Evolutionary conservation across 139 green algal genomes (phyloP).

Genomic region (Astrephomene gubernaculifera): DNA sequence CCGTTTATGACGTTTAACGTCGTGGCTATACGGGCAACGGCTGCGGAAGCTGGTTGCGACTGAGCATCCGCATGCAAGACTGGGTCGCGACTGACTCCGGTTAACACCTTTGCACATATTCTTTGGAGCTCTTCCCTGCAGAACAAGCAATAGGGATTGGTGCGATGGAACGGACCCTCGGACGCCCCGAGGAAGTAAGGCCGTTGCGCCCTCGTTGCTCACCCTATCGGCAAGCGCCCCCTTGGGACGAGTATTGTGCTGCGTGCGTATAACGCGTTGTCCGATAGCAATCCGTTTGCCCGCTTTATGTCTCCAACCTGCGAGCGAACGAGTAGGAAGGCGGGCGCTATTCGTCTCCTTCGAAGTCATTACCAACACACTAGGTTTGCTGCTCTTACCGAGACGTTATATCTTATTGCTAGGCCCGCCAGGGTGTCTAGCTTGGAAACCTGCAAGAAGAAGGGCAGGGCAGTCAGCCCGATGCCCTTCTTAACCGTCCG

Average conservation of each 20-base stretch:
- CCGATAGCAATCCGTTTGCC: slow-evolving; percentile 84
- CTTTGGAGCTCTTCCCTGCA: slow-evolving; percentile 56
- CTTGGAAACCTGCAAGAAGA: slow-evolving; percentile 76
- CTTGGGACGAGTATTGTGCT: slow-evolving; percentile 83
- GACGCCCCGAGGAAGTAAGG: background rate
- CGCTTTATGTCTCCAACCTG: slow-evolving; percentile 92
- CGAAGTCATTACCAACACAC: background rate
- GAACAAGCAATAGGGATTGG: background rate
- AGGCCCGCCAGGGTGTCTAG: slow-evolving; percentile 88
- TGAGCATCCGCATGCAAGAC: slow-evolving; percentile 30
- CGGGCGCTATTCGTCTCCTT: background rate
- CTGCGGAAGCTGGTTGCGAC: slow-evolving; percentile 33
- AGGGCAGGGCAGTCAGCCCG: background rate
- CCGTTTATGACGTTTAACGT: slow-evolving; percentile 36
- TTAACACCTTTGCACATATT: slow-evolving; percentile 48
- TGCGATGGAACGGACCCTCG: too few species aligned
- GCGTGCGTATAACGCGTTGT: slow-evolving; percentile 84
- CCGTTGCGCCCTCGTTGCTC: slow-evolving; percentile 10
- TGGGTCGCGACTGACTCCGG: slow-evolving; percentile 26
- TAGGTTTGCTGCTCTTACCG: slow-evolving; percentile 56
- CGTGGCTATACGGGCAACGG: slow-evolving; percentile 31
- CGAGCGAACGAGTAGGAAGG: background rate
- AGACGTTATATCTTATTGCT: slow-evolving; percentile 85
- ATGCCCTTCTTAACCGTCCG: background rate
- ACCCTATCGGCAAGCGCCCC: slow-evolving; percentile 73